These are phyloP conservation scores for Curvularia verruculosa DNA, from an alignment of 2,329 filamentous ascomycete genomes.

Conservation along the genomic window DNA sequence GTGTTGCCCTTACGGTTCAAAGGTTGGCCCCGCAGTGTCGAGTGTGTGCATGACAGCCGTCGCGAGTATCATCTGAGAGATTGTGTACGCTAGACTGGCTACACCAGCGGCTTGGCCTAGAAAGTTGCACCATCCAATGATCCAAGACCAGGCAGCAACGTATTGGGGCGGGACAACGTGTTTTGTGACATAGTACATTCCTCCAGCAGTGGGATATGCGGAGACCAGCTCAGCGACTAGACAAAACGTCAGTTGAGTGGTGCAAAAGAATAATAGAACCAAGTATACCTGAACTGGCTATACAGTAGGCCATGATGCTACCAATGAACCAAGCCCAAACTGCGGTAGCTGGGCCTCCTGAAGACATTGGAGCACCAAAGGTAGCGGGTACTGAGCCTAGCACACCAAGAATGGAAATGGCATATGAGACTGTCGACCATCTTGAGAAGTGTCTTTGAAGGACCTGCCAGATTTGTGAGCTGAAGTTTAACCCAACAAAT, in stretches of 20 bases:
- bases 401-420: slow-evolving; percentile 69
- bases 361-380: slow-evolving; percentile 63
- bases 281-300: slow-evolving; percentile 62
- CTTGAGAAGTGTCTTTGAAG: slow-evolving; percentile 67
- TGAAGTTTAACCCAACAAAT: not conserved
- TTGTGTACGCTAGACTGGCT: slow-evolving; percentile 66
- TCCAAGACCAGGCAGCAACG: slow-evolving; percentile 68
- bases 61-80: slow-evolving; percentile 69
- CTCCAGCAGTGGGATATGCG: slow-evolving; percentile 69
- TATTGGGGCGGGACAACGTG: slow-evolving; percentile 66
- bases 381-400: slow-evolving; percentile 70
- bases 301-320: slow-evolving; percentile 68
- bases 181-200: slow-evolving; percentile 73
- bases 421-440: slow-evolving; percentile 71
- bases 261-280: not conserved
- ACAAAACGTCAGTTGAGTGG: not conserved
- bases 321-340: slow-evolving; percentile 71
- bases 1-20: slow-evolving; percentile 59
- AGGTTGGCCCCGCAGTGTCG: slow-evolving; percentile 59
- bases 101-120: slow-evolving; percentile 68
- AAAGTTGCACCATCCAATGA: slow-evolving; percentile 72
- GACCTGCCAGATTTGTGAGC: slow-evolving; percentile 55
- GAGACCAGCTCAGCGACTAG: slow-evolving; percentile 69
- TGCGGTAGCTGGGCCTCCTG: slow-evolving; percentile 67
- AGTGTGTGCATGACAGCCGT: slow-evolving; percentile 67